phyloP scores from a whole-genome alignment of 148 eudicot genomes.

The Nepenthes gracilis region DNA sequence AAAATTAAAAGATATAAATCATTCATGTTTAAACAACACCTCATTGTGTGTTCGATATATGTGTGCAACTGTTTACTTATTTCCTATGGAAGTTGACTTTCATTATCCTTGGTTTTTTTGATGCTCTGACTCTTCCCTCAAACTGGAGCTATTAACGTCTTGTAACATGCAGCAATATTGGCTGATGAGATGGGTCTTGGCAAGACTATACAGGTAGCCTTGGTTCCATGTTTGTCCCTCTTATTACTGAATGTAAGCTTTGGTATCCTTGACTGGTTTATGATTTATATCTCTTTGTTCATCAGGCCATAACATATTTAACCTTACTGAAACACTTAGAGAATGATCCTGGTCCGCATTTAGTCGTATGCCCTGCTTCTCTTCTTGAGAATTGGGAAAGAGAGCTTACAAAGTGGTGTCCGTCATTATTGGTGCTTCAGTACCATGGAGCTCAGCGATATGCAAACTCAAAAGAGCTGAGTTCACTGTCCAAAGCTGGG shows the following conservation, averaged over 20 bases:
- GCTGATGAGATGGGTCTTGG: conserved; percentile 99
- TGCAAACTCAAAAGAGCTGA: conserved; percentile 65
- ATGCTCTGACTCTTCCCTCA: neutral
- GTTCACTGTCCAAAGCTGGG: conserved; percentile 59
- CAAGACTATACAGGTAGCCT: conserved; percentile 82
- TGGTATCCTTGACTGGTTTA: conserved; percentile 1
- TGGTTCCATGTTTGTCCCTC: conserved; percentile 2
- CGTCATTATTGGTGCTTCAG: conserved; percentile 70
- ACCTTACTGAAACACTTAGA: conserved; percentile 81
- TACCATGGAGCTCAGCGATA: conserved; percentile 84
- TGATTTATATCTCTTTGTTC: conserved; percentile 2
- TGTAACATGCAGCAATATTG: conserved; percentile 71
- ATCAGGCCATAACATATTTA: conserved; percentile 88
- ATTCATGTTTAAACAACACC: no score
- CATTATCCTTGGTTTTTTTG: no score
- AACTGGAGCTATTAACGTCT: neutral
- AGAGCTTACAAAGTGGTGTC: conserved; percentile 93
- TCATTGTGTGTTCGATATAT: no score
- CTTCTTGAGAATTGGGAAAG: conserved; percentile 98
- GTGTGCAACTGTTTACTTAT: no score
- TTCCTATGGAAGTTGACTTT: no score
- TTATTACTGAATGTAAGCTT: conserved; percentile 2
- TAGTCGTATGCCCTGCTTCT: conserved; percentile 96
- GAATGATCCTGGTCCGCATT: conserved; percentile 91
- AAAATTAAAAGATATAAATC: no score